Evolutionary conservation across 192 early-diverging fungal genomes (phyloP), one percentile per base, ranked within the genome.

Genomic region (Podochytrium sp.): DNA sequence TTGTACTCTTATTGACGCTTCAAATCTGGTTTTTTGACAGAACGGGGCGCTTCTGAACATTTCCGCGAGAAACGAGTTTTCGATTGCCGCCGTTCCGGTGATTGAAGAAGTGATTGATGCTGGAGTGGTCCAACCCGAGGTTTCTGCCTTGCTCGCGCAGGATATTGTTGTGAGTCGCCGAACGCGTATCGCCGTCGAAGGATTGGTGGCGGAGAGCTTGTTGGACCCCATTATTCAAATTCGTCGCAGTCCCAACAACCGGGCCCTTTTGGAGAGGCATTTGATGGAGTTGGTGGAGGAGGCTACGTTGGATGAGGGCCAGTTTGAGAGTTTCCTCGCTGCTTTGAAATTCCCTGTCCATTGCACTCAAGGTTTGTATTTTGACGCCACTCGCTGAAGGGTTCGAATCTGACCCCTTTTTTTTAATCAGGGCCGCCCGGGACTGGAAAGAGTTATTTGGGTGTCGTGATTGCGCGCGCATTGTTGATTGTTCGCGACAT

Each of bases 371-470:
- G 77, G 76, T 51, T 6, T 0, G 4, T 14, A 37, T 71, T 34
- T 12, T 67, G 16, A 23, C 16, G 23, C 27, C 23, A 71, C 32
- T 7, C 16, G 30, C 10, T 66, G 4, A 70, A 20, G 56, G 20
- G 18, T 53, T 49, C 33, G 25, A 65, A 16, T 68, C 16, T 20
- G 23, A 7, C 16, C 10, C 29, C 16, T 39, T 39, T 2, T 63
- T 25, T 25, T 47, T 49, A 12, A 3, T 29, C 35, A 50, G 73
- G 73, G 18, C 78, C 78, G 16, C 78, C 78, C 4, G 79, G 79
- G 38, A 80, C 77, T 33, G 79, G 79, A n/a, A 80, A 80, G 70
- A 77, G 74, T 58, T 80, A 80, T 50, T 23, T 79, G n/a, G 79
- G 79, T n/a, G 79, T 80, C 29, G 72, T 80, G 23, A 80, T 80